These are phyloP conservation scores for Kalanchoe fedtschenkoi DNA, from an alignment of 164 flowering plant genomes.

Conservation along the genomic window DNA sequence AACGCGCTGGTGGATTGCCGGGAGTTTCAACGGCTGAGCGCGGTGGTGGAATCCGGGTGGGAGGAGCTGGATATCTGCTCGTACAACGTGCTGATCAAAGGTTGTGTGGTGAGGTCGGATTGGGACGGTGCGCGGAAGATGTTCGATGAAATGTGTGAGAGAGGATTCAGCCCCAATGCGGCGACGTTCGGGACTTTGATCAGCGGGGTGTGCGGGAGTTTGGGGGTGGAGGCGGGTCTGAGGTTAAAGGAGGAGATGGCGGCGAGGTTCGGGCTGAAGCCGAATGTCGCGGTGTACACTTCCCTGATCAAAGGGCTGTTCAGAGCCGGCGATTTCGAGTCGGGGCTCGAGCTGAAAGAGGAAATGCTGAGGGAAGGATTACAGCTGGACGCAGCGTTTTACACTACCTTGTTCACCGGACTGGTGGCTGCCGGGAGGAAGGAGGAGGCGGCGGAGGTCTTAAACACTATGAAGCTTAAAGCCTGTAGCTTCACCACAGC, in stretches of 20 bases:
- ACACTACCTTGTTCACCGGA: constrained; percentile 44
- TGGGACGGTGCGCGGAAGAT: constrained; percentile 33
- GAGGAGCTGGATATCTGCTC: constrained; percentile 50
- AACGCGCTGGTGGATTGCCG: constrained; percentile 41
- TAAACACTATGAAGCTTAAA: constrained; percentile 43
- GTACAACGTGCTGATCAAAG: constrained; percentile 62
- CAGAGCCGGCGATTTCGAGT: constrained; percentile 23
- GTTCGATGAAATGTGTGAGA: constrained; percentile 55
- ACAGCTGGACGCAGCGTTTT: constrained; percentile 34
- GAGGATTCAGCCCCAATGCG: constrained; percentile 32
- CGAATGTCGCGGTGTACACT: constrained; percentile 31
- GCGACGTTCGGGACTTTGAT: constrained; percentile 56
- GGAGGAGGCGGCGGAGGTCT: constrained; percentile 28
- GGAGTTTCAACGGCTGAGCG: constrained; percentile 28
- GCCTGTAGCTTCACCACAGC: constrained; percentile 47
- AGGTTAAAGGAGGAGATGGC: constrained; percentile 46
- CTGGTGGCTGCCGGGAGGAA: constrained; percentile 39
- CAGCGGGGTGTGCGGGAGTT: constrained; percentile 28
- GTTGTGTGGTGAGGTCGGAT: constrained; percentile 16
- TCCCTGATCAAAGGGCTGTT: constrained; percentile 60
- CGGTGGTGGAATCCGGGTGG: constrained; percentile 17
- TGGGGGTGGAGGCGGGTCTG: constrained; percentile 39
- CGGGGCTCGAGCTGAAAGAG: constrained; percentile 46
- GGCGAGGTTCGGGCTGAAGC: constrained; percentile 21
- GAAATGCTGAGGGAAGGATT: constrained; percentile 35